A percentile compares a stretch with the other conserved stretches of the same genome.
Evolutionary conservation across 345 rosid species (phyloP).

Genomic region (Tarenaya hassleriana): DNA sequence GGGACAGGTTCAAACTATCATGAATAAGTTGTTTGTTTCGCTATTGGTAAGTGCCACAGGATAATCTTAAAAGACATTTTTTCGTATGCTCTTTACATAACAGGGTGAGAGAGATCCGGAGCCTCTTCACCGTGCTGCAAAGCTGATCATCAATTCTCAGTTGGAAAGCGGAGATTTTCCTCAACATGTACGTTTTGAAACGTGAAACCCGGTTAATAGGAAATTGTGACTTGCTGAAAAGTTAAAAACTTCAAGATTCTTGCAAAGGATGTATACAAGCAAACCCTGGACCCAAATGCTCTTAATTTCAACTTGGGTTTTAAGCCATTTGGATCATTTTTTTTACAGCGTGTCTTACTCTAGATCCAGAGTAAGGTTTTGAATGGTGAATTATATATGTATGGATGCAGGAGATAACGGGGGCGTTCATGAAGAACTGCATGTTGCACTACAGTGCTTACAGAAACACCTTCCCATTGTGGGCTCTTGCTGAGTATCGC

Average conservation of each 20-base stretch:
- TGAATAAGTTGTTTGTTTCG: neutral
- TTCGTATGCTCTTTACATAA: neutral
- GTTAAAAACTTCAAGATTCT: no score
- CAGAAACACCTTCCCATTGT: constrained; percentile 56
- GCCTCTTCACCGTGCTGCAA: constrained; percentile 63
- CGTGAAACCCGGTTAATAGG: no score
- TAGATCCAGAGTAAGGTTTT: neutral
- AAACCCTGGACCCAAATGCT: no score
- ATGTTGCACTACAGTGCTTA: constrained; percentile 61
- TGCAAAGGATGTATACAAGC: no score
- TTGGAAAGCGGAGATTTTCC: constrained; percentile 61
- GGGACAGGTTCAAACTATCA: constrained; percentile 34
- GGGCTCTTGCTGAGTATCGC: constrained; percentile 58
- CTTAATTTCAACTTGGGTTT: no score
- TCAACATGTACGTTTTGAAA: constrained; percentile 39
- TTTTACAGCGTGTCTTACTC: neutral
- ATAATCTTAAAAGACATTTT: no score
- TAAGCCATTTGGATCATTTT: no score
- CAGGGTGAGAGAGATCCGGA: constrained; percentile 48
- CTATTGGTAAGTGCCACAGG: no score
- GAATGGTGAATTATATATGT: neutral
- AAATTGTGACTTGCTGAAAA: no score
- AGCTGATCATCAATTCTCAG: constrained; percentile 62
- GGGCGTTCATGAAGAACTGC: constrained; percentile 59
- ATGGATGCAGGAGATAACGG: constrained; percentile 45